A percentile compares a stretch with the other conserved stretches of the same genome.
These are phyloP conservation scores for Helotiales sp. DNA, from an alignment of 2,329 filamentous ascomycete species.

Conservation along the genomic window DNA sequence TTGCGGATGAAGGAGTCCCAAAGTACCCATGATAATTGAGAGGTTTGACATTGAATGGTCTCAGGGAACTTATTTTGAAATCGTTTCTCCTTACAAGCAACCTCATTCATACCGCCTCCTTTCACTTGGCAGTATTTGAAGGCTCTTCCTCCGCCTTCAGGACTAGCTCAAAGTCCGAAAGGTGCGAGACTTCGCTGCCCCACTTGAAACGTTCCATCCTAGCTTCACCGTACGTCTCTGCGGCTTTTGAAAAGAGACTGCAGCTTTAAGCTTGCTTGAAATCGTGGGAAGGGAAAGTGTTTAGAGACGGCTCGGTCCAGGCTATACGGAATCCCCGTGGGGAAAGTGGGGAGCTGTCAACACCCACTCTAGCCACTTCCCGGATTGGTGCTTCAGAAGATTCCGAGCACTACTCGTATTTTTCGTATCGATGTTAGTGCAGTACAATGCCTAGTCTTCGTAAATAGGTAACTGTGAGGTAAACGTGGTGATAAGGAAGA, in stretches of 20 bases:
- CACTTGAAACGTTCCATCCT: too few species aligned
- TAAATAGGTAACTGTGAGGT: too few species aligned
- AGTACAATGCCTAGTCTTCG: too few species aligned
- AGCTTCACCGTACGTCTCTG: neutral
- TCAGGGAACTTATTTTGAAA: neutral
- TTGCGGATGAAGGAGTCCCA: neutral
- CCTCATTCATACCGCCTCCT: neutral
- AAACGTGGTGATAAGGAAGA: neutral
- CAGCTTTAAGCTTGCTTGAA: neutral
- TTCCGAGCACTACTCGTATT: neutral
- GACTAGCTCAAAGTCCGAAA: neutral
- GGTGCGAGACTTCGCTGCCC: neutral
- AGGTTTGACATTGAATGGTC: neutral
- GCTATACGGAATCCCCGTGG: neutral
- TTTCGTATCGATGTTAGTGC: neutral
- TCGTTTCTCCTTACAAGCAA: neutral
- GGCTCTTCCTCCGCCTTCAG: neutral
- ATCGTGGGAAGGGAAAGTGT: too few species aligned
- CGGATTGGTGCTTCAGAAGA: neutral
- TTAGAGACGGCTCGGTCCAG: too few species aligned
- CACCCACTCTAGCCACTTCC: constrained; percentile 4
- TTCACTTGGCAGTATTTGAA: neutral
- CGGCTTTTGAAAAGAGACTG: neutral
- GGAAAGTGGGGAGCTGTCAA: neutral
- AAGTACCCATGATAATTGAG: neutral